Conservation (phyloP, 768 basidiomycete genomes). For the Calocera cornea region DNA sequence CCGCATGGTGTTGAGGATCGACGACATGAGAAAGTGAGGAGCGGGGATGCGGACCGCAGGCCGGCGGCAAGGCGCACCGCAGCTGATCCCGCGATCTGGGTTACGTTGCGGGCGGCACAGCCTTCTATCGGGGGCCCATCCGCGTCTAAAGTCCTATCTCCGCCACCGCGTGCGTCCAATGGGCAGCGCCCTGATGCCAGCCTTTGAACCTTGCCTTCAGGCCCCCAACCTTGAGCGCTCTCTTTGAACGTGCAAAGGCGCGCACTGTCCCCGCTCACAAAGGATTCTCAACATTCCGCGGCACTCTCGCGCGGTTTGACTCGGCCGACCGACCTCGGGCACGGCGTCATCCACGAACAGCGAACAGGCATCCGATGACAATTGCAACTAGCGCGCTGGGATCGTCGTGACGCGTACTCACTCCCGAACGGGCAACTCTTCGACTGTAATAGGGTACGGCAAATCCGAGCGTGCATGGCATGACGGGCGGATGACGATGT, state of each 20-base stretch:
- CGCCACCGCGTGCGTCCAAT: slow-evolving; percentile 4
- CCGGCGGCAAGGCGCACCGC: neutral
- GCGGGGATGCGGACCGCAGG: neutral
- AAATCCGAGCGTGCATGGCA: neutral
- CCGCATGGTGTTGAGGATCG: neutral
- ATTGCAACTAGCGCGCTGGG: neutral
- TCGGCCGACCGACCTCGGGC: neutral
- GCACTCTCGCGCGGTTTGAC: neutral
- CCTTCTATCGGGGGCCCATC: neutral
- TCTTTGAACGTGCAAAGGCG: neutral
- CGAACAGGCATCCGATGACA: slow-evolving; percentile 2
- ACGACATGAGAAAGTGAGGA: neutral
- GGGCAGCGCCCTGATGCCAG: neutral
- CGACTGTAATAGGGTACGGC: neutral
- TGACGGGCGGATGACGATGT: neutral
- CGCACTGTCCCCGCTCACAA: neutral
- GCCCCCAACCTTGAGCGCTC: neutral
- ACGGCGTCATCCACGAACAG: too few relatives aligned
- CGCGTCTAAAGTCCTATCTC: slow-evolving; percentile 2
- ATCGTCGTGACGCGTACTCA: neutral
- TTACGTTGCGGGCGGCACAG: neutral
- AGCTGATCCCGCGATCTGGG: slow-evolving; percentile 4
- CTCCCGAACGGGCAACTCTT: neutral
- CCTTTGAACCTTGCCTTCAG: neutral
- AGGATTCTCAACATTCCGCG: neutral